These are phyloP conservation scores for Linnemannia schmuckeri DNA, from an alignment of 192 early-diverging fungal species.

Conservation along the genomic window DNA sequence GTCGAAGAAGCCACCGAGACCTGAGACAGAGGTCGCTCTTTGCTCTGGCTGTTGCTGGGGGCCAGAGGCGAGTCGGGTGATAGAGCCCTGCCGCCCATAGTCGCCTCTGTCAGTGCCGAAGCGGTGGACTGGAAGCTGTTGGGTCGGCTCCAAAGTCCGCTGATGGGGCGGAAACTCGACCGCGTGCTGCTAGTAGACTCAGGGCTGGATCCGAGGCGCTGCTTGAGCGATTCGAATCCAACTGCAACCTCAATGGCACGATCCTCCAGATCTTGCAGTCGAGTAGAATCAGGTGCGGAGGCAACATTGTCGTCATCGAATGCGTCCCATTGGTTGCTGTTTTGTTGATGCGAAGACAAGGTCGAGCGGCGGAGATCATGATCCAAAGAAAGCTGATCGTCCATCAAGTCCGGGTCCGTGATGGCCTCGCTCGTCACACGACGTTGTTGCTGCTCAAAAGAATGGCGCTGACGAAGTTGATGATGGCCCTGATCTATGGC, in stretches of 20 bases:
- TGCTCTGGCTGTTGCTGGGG: background rate
- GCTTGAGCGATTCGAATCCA: constrained; percentile 38
- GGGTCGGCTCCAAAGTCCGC: constrained; percentile 19
- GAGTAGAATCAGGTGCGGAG: background rate
- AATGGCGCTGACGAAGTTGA: background rate
- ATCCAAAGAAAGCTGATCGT: background rate
- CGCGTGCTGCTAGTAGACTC: background rate
- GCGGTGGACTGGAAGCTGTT: constrained; percentile 3
- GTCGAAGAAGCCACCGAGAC: background rate
- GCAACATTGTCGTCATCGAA: background rate
- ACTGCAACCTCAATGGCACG: constrained; percentile 44
- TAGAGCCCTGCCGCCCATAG: background rate
- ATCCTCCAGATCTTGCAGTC: constrained; percentile 26
- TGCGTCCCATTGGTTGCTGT: background rate
- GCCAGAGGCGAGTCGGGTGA: background rate
- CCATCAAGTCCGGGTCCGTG: background rate
- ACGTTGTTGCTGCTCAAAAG: background rate
- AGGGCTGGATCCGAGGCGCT: constrained; percentile 11
- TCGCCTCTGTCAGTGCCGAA: constrained; percentile 7
- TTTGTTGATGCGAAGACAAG: background rate
- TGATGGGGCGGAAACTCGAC: background rate
- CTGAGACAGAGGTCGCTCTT: background rate
- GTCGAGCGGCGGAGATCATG: background rate
- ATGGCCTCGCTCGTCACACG: background rate
- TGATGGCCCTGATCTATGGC: background rate